Evolutionary conservation across 1,284 basidiomycete genomes (phyloP).

Genomic region (Ceratobasidium sp.): DNA sequence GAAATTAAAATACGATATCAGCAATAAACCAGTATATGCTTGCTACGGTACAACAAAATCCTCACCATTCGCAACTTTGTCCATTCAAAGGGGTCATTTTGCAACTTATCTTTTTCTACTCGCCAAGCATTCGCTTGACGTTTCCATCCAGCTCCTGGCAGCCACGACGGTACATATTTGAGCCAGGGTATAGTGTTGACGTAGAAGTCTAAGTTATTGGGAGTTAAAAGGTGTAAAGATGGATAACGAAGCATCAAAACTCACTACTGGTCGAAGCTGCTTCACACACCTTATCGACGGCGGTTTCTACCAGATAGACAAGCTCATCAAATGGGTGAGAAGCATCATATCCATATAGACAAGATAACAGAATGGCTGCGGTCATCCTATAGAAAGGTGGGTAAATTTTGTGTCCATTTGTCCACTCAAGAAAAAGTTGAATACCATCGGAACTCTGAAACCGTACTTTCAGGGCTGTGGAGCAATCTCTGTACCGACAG

Average conservation of each 20-base stretch:
- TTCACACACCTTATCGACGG: neutral
- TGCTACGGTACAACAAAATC: no score
- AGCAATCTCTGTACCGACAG: conserved; percentile 16
- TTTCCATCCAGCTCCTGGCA: conserved; percentile 46
- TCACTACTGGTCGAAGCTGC: neutral
- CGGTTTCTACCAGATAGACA: conserved; percentile 2
- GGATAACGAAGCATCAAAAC: neutral
- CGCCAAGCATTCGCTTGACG: conserved; percentile 33
- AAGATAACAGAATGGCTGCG: conserved; percentile 4
- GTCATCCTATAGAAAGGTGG: neutral
- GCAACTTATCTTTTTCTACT: conserved; percentile 5
- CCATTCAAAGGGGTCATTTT: conserved; percentile 29
- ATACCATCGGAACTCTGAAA: conserved; percentile 14
- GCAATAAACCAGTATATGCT: no score
- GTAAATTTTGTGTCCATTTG: neutral
- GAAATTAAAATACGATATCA: neutral
- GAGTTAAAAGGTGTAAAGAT: neutral
- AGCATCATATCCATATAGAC: conserved; percentile 13
- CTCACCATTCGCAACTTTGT: conserved; percentile 24
- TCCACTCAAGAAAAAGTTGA: neutral
- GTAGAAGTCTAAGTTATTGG: conserved; percentile 18
- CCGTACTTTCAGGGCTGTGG: neutral
- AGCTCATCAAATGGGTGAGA: neutral
- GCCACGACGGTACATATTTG: conserved; percentile 41
- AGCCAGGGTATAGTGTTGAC: conserved; percentile 31